Percentiles rank a stretch among this genome's conserved stretches.
Evolutionary conservation across 2,329 filamentous ascomycete genomes (phyloP).

Genomic region (Apiospora hydei): DNA sequence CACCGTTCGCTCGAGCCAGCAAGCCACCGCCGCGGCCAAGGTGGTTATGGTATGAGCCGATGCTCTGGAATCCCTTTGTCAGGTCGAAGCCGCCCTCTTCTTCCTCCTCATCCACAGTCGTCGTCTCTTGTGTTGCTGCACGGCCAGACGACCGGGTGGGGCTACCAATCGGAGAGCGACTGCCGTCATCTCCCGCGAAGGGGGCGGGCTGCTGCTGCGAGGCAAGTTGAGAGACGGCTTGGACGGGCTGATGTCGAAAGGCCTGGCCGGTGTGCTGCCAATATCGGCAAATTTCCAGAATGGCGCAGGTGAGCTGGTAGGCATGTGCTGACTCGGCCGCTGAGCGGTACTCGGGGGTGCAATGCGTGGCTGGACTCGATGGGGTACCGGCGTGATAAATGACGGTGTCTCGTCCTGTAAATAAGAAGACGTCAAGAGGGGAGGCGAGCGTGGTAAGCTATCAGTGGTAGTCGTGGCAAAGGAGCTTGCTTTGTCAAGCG

Average conservation of each 20-base stretch:
- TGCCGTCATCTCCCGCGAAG: conserved; percentile 38
- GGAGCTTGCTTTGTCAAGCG: conserved; percentile 50
- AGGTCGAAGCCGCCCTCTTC: conserved; percentile 66
- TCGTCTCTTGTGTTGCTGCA: conserved; percentile 51
- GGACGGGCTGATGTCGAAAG: conserved; percentile 66
- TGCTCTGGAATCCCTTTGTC: conserved; percentile 71
- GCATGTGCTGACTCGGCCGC: conserved; percentile 84
- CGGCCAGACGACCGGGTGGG: conserved; percentile 51
- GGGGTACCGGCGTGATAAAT: conserved; percentile 76
- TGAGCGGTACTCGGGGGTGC: conserved; percentile 83
- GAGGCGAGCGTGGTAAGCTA: conserved; percentile 62
- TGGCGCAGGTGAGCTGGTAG: conserved; percentile 82
- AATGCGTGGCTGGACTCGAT: conserved; percentile 75
- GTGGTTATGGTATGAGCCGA: conserved; percentile 65
- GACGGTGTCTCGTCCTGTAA: conserved; percentile 66
- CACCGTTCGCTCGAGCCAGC: conserved; percentile 16
- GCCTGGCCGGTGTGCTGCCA: conserved; percentile 72
- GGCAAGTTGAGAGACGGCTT: conserved; percentile 51
- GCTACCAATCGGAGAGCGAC: conserved; percentile 59
- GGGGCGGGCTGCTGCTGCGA: conserved; percentile 67
- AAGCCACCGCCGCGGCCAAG: conserved; percentile 17
- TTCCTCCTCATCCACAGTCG: conserved; percentile 40
- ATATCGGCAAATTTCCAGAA: conserved; percentile 90
- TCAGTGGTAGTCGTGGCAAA: conserved; percentile 53
- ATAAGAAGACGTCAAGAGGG: conserved; percentile 68